A percentile compares a stretch with the other conserved stretches of the same genome.
Evolutionary conservation across 495 filamentous ascomycete species (phyloP).

Genomic region (Penicillium steckii): DNA sequence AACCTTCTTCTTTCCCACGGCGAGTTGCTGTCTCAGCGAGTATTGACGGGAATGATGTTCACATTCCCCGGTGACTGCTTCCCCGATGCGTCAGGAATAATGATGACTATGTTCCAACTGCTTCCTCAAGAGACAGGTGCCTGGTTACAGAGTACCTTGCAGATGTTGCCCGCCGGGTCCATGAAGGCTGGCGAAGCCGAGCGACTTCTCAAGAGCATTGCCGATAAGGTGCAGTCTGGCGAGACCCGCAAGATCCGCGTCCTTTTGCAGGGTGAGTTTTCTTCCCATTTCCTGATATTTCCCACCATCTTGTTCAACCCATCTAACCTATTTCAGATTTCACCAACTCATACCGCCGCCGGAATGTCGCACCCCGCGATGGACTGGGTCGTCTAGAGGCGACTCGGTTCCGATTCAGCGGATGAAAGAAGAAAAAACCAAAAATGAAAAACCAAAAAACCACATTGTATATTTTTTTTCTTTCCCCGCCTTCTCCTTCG

Average conservation of each 20-base stretch:
- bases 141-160: slow-evolving; percentile 81
- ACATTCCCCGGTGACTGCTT: slow-evolving; percentile 94
- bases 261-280: slow-evolving; percentile 66
- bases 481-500: not conserved
- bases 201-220: slow-evolving; percentile 63
- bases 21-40: slow-evolving; percentile 75
- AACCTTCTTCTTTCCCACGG: slow-evolving; percentile 69
- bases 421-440: too few relatives aligned
- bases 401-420: slow-evolving; percentile 78
- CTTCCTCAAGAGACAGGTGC: slow-evolving; percentile 70
- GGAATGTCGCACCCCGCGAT: slow-evolving; percentile 93
- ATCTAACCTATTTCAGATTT: slow-evolving; percentile 59
- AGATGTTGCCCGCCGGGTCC: slow-evolving; percentile 77
- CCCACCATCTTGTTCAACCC: not conserved
- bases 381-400: slow-evolving; percentile 84
- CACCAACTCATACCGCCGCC: slow-evolving; percentile 85
- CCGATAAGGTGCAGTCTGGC: slow-evolving; percentile 63
- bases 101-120: slow-evolving; percentile 85
- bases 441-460: too few relatives aligned
- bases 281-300: not conserved
- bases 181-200: slow-evolving; percentile 65
- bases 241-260: slow-evolving; percentile 80
- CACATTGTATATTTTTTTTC: slow-evolving; percentile 19
- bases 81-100: slow-evolving; percentile 86
- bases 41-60: slow-evolving; percentile 98